Evolutionary conservation across 441 rosid species (phyloP).

Genomic region (Monsonia emarginata): DNA sequence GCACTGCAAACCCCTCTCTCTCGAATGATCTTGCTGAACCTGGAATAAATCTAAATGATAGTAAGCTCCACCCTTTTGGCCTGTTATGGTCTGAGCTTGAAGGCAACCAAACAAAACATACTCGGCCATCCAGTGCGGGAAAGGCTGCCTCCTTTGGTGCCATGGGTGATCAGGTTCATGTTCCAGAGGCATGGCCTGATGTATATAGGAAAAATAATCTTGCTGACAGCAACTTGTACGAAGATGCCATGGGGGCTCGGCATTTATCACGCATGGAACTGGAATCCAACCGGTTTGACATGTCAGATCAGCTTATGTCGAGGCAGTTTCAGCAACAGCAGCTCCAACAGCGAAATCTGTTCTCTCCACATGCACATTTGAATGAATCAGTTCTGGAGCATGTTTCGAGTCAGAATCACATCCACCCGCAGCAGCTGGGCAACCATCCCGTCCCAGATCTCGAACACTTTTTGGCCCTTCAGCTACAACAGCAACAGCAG

Average conservation of each 20-base stretch:
- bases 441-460: constrained; percentile 24
- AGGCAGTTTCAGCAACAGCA: constrained; percentile 35
- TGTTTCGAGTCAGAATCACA: constrained; percentile 23
- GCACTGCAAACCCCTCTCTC: constrained; percentile 30
- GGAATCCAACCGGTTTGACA: constrained; percentile 39
- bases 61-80: constrained; percentile 69
- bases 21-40: constrained; percentile 31
- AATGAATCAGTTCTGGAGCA: constrained; percentile 21
- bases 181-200: constrained; percentile 44
- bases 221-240: constrained; percentile 27
- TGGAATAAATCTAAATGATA: constrained; percentile 39
- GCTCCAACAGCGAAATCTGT: constrained; percentile 25
- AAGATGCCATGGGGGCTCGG: constrained; percentile 39
- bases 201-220: constrained; percentile 33
- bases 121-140: constrained; percentile 27
- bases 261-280: constrained; percentile 41
- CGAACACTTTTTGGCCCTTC: constrained; percentile 45
- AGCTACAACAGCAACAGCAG: constrained; percentile 20
- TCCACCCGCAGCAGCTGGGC: constrained; percentile 21
- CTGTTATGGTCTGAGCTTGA: constrained; percentile 78
- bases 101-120: constrained; percentile 32
- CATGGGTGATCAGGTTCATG: constrained; percentile 31
- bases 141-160: not conserved
- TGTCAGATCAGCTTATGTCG: constrained; percentile 42
- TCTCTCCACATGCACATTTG: constrained; percentile 14